phyloP scores from a whole-genome alignment of 495 filamentous ascomycete genomes.

The Parmelia sp. region DNA sequence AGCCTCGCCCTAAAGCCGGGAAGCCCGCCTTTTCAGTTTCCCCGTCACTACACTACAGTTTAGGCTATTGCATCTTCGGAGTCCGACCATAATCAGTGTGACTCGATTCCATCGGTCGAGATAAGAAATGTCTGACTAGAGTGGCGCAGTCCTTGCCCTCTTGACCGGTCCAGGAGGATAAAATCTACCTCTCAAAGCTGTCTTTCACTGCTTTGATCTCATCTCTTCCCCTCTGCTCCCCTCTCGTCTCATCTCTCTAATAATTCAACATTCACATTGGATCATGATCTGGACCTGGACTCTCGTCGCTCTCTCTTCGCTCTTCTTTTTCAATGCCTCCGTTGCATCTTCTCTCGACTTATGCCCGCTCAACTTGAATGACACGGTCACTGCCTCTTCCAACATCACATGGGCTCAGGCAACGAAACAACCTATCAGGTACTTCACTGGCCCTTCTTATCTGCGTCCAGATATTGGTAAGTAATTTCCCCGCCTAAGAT shows the following conservation, averaged over 20 bases:
- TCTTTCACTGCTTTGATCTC: neutral
- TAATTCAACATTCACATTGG: neutral
- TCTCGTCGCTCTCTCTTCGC: neutral
- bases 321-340: neutral
- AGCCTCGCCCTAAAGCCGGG: neutral
- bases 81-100: no score
- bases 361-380: conserved; percentile 7
- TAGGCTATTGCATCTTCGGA: no score
- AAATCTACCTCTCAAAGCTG: neutral
- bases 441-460: conserved; percentile 13
- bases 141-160: neutral
- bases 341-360: conserved; percentile 3
- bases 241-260: neutral
- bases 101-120: no score
- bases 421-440: neutral
- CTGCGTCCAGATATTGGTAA: conserved; percentile 18
- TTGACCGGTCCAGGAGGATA: neutral
- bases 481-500: neutral
- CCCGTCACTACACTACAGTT: no score
- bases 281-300: conserved; percentile 1
- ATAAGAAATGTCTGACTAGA: conserved; percentile 1
- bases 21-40: neutral
- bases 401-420: conserved; percentile 20
- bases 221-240: no score
- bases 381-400: conserved; percentile 2